Conservation (phyloP, 1,284 basidiomycete species). For the Cryptococcus maquisensis region DNA sequence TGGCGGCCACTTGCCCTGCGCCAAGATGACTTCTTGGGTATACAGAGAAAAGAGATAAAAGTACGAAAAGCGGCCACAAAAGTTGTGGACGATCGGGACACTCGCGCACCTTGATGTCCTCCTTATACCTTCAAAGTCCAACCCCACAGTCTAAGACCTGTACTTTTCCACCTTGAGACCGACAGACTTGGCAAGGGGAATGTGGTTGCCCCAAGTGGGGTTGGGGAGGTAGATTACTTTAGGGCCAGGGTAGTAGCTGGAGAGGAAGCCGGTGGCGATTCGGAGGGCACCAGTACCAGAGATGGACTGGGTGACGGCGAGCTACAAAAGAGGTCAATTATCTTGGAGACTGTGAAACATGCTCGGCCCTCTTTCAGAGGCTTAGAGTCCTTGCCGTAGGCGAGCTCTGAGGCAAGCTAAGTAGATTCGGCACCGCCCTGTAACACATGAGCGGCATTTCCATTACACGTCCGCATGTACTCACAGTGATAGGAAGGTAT, state of each 20-base stretch:
- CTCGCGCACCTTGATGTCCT: slow-evolving; percentile 66
- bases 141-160: slow-evolving; percentile 88
- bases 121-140: slow-evolving; percentile 92
- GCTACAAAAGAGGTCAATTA: slow-evolving; percentile 51
- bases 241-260: slow-evolving; percentile 76
- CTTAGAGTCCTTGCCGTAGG: slow-evolving; percentile 78
- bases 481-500: slow-evolving; percentile 84
- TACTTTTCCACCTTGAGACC: slow-evolving; percentile 91
- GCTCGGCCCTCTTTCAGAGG: slow-evolving; percentile 74
- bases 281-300: slow-evolving; percentile 97
- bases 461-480: slow-evolving; percentile 3
- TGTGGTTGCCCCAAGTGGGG: slow-evolving; percentile 98
- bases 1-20: no score
- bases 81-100: not conserved
- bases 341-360: not conserved
- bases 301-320: slow-evolving; percentile 91
- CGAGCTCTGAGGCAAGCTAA: slow-evolving; percentile 82
- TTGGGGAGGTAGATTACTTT: slow-evolving; percentile 90
- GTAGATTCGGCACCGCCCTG: slow-evolving; percentile 73
- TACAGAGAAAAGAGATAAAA: no score
- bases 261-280: slow-evolving; percentile 89
- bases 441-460: not conserved
- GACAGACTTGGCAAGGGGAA: slow-evolving; percentile 75
- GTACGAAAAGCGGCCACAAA: no score
- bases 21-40: no score